Conservation (phyloP, 2,329 filamentous ascomycete species). For the Fusarium chuoi region DNA sequence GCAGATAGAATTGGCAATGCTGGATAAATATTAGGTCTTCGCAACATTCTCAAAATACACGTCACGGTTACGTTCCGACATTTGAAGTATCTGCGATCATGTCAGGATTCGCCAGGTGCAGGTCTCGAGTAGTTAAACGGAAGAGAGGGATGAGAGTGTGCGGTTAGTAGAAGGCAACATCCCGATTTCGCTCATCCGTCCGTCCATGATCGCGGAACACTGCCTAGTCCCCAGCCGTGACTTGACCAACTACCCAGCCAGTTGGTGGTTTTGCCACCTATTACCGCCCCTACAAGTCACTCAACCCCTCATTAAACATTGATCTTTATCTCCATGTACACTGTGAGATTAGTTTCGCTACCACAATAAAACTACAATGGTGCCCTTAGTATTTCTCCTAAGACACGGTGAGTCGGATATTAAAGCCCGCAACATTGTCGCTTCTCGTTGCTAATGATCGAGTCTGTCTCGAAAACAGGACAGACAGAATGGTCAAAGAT, state of each 20-base stretch:
- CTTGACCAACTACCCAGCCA: neutral
- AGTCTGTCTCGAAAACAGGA: neutral
- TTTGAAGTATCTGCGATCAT: neutral
- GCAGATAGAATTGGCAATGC: accelerated
- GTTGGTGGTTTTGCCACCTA: neutral
- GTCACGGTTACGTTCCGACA: too few species aligned
- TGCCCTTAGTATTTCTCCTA: neutral
- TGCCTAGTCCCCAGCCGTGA: neutral
- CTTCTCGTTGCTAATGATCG: neutral
- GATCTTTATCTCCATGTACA: accelerated
- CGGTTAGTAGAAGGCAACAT: neutral
- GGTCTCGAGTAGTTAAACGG: too few species aligned
- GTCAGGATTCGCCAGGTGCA: accelerated
- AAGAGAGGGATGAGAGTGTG: accelerated
- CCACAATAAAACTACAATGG: neutral
- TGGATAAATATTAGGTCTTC: accelerated
- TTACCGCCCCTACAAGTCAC: neutral
- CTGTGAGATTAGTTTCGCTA: too few species aligned
- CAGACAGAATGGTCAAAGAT: neutral
- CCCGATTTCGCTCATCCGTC: too few species aligned
- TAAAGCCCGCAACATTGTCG: accelerated
- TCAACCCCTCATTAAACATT: neutral
- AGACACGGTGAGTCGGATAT: neutral
- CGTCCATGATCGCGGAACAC: accelerated
- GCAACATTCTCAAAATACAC: neutral